Evolutionary conservation across 2,329 filamentous ascomycete species (phyloP).

Genomic region (Aureobasidium sp.): DNA sequence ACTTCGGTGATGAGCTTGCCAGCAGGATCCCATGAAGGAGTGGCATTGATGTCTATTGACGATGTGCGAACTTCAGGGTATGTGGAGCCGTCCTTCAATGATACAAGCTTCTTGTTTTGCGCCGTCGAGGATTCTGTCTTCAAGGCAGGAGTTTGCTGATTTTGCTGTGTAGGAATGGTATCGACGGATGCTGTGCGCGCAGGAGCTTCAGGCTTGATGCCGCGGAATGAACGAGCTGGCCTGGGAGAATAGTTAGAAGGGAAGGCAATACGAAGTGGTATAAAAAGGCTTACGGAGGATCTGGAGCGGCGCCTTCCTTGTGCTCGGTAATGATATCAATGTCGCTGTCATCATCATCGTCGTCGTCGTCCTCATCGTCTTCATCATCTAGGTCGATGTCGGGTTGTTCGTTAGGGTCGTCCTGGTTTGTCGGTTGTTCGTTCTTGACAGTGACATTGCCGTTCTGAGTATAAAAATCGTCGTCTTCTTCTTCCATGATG

Average conservation of each 20-base stretch:
- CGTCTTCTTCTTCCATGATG: slow-evolving; percentile 44
- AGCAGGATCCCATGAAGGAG: slow-evolving; percentile 58
- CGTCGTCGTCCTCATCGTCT: slow-evolving; percentile 32
- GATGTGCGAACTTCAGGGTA: slow-evolving; percentile 65
- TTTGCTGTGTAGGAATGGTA: slow-evolving; percentile 21
- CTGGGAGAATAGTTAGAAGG: neutral
- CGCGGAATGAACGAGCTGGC: slow-evolving; percentile 16
- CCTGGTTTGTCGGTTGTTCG: slow-evolving; percentile 18
- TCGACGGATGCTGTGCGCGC: slow-evolving; percentile 18
- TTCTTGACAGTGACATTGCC: slow-evolving; percentile 14
- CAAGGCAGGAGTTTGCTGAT: slow-evolving; percentile 24
- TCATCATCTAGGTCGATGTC: slow-evolving; percentile 36
- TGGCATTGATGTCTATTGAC: slow-evolving; percentile 74
- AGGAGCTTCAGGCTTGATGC: slow-evolving; percentile 18
- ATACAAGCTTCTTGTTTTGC: slow-evolving; percentile 4
- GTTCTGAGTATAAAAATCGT: slow-evolving; percentile 38
- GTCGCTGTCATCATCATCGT: slow-evolving; percentile 30
- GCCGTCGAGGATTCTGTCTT: slow-evolving; percentile 14
- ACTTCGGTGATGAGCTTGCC: slow-evolving; percentile 63
- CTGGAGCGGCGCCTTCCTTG: slow-evolving; percentile 29
- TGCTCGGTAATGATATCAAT: slow-evolving; percentile 46
- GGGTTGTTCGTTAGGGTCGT: slow-evolving; percentile 30
- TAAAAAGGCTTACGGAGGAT: slow-evolving; percentile 24
- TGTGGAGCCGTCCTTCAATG: slow-evolving; percentile 42
- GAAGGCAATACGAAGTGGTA: neutral